A percentile compares a stretch with the other conserved stretches of the same genome.
Evolutionary conservation across 164 flowering plant genomes (phyloP).

Genomic region (Vitis amurensis): DNA sequence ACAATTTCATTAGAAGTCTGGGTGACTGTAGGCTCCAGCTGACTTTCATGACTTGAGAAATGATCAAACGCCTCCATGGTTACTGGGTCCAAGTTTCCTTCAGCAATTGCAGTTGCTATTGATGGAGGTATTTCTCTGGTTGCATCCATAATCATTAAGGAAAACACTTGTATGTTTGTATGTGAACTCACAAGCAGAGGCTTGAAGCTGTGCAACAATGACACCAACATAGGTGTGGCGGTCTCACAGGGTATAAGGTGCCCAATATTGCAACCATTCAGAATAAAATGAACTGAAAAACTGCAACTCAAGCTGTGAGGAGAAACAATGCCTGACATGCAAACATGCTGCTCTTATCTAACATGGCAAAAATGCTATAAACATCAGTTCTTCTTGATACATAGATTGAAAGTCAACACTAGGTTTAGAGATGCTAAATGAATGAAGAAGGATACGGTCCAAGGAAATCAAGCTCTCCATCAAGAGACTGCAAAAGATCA

Average conservation of each 20-base stretch:
- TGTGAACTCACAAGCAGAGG: too few relatives aligned
- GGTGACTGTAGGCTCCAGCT: slow-evolving; percentile 8
- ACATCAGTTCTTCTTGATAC: background rate
- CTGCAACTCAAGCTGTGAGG: too few relatives aligned
- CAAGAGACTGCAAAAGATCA: slow-evolving; percentile 42
- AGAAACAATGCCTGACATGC: too few relatives aligned
- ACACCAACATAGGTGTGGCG: too few relatives aligned
- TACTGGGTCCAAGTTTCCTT: slow-evolving; percentile 64
- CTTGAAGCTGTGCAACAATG: too few relatives aligned
- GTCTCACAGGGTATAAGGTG: too few relatives aligned
- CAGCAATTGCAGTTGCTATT: slow-evolving; percentile 67
- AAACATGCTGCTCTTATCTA: too few relatives aligned
- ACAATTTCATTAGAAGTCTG: slow-evolving; percentile 7
- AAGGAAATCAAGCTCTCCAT: slow-evolving; percentile 65
- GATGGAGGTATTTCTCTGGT: slow-evolving; percentile 66
- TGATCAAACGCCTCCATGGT: slow-evolving; percentile 69
- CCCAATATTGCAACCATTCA: too few relatives aligned
- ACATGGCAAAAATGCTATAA: slow-evolving; percentile 2
- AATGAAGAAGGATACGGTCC: slow-evolving; percentile 76
- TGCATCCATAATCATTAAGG: slow-evolving; percentile 22
- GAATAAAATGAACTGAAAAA: too few relatives aligned
- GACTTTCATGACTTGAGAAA: slow-evolving; percentile 20
- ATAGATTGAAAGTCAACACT: background rate
- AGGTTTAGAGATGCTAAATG: background rate
- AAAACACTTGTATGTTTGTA: background rate